These are phyloP conservation scores for Aurantiochytrium sp. DNA, from an alignment of 108 stramenopile genomes.

Conservation along the genomic window DNA sequence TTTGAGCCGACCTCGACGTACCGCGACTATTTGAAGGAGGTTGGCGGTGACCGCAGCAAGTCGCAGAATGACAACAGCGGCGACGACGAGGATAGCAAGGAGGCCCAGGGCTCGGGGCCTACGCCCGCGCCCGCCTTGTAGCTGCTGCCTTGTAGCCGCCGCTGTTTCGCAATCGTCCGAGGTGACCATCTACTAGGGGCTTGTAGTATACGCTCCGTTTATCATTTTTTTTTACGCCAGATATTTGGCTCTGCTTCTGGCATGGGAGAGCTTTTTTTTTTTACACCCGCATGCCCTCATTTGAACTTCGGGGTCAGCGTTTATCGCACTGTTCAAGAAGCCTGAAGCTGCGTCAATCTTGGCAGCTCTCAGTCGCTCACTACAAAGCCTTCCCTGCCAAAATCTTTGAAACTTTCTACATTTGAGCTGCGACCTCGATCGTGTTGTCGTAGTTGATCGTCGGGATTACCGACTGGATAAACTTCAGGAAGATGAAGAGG, in stretches of 20 bases:
- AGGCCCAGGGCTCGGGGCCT: background rate
- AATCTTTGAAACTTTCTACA: too few species aligned
- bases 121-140: background rate
- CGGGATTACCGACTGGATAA: constrained; percentile 92
- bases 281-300: too few species aligned
- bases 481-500: constrained; percentile 97
- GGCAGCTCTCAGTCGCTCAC: too few species aligned
- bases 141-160: background rate
- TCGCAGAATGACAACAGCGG: constrained; percentile 10
- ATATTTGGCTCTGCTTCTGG: too few species aligned
- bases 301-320: too few species aligned
- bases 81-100: constrained; percentile 36
- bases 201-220: background rate
- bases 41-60: constrained; percentile 16
- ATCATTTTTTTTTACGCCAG: too few species aligned
- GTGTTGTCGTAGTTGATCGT: constrained; percentile 99
- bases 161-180: background rate
- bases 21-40: constrained; percentile 67
- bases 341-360: too few species aligned
- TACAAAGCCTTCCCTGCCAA: too few species aligned
- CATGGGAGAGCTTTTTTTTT: too few species aligned
- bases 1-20: constrained; percentile 73
- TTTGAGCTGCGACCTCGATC: constrained; percentile 69
- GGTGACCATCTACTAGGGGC: background rate
- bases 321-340: too few species aligned